Evolutionary conservation across 495 filamentous ascomycete species (phyloP), one percentile per base, ranked within the genome.

Genomic region (Geopyxis carbonaria): DNA sequence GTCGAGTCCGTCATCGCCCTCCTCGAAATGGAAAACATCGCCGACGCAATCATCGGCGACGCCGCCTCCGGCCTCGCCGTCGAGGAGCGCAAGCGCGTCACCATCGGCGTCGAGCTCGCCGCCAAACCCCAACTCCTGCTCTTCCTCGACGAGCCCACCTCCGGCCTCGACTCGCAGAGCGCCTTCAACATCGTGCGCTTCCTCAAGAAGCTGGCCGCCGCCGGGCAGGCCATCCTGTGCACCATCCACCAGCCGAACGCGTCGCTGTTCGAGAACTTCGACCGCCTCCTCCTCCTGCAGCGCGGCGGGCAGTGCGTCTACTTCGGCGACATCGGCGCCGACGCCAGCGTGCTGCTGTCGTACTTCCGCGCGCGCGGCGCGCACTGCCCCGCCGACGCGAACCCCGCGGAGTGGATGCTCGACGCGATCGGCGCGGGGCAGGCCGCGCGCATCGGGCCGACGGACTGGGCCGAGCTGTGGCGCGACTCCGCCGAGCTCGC

Each of bases 191-290:
- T 92, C 44, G 73, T 92, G 10, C 75, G 79, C 32, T 92, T 92
- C 65, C 59, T 93, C 35, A 75, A 75, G 34, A 93, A 91, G 61
- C 68, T 93, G 7, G 75, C 84, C 1, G 72, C 69, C 0, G 73
- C 75, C 27, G 86, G 86, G 1, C 84, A 93, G 49, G 83, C 86
- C 13, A 81, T 93, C 53, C 69, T 93, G 1, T 84, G 79, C 59
- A 93, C 86, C 0, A 94, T 93, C 46, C 86, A 93, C 57, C 86
- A 94, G 47, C 86, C 86, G 11, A 80, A 80, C 51, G 73, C 80
- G 2, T 76, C 80, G 0, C 65, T 94, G 0, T 93, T 94, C 46
- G 76, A 89, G 52, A 76, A 79, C 46, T 83, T 83, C 38, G 77
- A 82, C 47, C 61, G 71, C 5, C 60, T 82, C 4, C 52, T 82